These are phyloP conservation scores for Sinapis alba DNA, from an alignment of 441 rosid genomes.

Conservation along the genomic window DNA sequence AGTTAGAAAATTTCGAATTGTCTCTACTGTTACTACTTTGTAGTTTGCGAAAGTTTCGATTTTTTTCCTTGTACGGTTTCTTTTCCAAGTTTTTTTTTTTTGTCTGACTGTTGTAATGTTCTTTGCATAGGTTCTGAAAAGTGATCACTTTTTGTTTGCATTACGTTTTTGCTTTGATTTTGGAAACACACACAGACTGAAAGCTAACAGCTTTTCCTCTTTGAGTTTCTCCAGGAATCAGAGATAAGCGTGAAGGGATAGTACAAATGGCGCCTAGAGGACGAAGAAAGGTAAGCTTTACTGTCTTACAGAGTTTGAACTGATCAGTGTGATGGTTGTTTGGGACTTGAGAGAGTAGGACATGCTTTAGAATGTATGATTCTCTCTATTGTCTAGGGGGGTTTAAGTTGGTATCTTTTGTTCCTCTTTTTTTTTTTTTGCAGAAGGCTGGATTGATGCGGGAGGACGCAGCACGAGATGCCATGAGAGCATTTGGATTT, in stretches of 20 bases:
- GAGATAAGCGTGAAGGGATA: neutral
- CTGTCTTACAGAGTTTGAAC: neutral
- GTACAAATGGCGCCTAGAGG: constrained; percentile 26
- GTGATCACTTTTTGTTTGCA: neutral
- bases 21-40: neutral
- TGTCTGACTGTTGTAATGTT: neutral
- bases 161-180: constrained; percentile 15
- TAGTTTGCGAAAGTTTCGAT: neutral
- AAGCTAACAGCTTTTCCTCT: neutral
- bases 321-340: neutral
- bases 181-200: neutral
- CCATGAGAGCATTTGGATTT: constrained; percentile 48
- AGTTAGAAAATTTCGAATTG: neutral
- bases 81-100: neutral
- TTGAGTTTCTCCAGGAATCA: neutral
- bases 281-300: constrained; percentile 19
- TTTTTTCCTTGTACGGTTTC: neutral
- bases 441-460: constrained; percentile 39
- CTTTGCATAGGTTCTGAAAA: neutral
- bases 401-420: neutral
- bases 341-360: neutral
- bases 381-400: constrained; percentile 3
- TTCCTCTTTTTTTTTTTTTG: neutral
- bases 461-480: constrained; percentile 55
- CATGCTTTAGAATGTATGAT: neutral